phyloP scores from a whole-genome alignment of 139 green algal genomes.

The Ulvella scutata region DNA sequence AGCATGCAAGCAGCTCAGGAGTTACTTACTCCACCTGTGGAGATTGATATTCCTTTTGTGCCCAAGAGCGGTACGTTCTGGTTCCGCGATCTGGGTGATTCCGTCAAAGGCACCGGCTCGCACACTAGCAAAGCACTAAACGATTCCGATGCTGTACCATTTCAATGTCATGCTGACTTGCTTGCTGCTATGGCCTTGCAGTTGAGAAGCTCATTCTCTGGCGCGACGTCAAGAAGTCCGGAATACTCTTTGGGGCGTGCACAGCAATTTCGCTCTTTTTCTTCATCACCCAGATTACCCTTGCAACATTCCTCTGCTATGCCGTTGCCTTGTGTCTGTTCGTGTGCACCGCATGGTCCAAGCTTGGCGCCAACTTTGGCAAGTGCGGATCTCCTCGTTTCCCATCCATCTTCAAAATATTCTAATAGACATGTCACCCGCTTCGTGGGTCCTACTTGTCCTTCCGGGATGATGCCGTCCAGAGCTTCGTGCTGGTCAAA shows the following conservation, averaged over 20 bases:
- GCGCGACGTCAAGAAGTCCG: background rate
- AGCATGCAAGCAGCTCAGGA: background rate
- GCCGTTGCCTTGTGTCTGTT: background rate
- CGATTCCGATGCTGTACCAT: too few species aligned
- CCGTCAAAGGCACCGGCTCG: background rate
- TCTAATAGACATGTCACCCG: too few species aligned
- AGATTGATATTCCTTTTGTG: conserved; percentile 3
- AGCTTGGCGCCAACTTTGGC: background rate
- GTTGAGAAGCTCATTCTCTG: background rate
- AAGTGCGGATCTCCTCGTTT: too few species aligned
- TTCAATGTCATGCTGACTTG: background rate
- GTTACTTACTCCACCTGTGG: background rate
- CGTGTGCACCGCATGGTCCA: background rate
- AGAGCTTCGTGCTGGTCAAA: too few species aligned
- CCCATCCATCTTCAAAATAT: too few species aligned
- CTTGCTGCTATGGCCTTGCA: too few species aligned
- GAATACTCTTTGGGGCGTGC: background rate
- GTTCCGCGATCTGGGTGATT: background rate
- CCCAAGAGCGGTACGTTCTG: background rate
- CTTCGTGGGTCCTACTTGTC: too few species aligned
- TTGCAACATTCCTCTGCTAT: background rate
- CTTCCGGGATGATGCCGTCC: too few species aligned
- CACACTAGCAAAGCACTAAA: background rate
- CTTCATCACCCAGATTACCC: background rate
- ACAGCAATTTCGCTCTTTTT: background rate